These are phyloP conservation scores for Penicillium coprophilum DNA, from an alignment of 495 filamentous ascomycete genomes.

Conservation along the genomic window DNA sequence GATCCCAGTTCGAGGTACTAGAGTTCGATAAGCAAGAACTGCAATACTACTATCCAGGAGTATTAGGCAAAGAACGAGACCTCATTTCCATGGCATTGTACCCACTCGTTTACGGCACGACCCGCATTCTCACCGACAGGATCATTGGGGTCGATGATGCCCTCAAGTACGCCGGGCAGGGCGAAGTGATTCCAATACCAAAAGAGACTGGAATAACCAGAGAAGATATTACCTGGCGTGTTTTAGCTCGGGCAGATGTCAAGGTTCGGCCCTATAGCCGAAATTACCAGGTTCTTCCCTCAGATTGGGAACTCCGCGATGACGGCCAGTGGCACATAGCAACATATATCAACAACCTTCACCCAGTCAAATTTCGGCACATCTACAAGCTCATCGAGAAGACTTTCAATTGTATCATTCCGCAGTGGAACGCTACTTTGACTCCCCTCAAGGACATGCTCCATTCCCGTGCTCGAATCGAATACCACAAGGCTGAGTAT, in stretches of 20 bases:
- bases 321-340: slow-evolving; percentile 33
- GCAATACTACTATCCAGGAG: slow-evolving; percentile 25
- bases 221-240: slow-evolving; percentile 46
- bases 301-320: slow-evolving; percentile 32
- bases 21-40: slow-evolving; percentile 17
- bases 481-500: slow-evolving; percentile 37
- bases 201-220: slow-evolving; percentile 32
- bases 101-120: slow-evolving; percentile 44
- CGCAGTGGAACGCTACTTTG: slow-evolving; percentile 42
- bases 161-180: slow-evolving; percentile 27
- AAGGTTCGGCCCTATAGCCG: slow-evolving; percentile 31
- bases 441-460: slow-evolving; percentile 41
- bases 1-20: slow-evolving; percentile 23
- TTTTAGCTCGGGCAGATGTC: slow-evolving; percentile 32
- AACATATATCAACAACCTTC: slow-evolving; percentile 52
- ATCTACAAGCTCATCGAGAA: slow-evolving; percentile 46
- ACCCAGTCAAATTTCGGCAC: slow-evolving; percentile 34
- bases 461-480: slow-evolving; percentile 32
- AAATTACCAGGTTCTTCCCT: slow-evolving; percentile 41
- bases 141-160: slow-evolving; percentile 30
- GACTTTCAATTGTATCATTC: slow-evolving; percentile 39
- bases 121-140: slow-evolving; percentile 29
- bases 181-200: slow-evolving; percentile 29
- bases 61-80: slow-evolving; percentile 25
- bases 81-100: slow-evolving; percentile 47